phyloP scores from a whole-genome alignment of 1,284 basidiomycete species.

The Cutaneotrichosporon curvatum region DNA sequence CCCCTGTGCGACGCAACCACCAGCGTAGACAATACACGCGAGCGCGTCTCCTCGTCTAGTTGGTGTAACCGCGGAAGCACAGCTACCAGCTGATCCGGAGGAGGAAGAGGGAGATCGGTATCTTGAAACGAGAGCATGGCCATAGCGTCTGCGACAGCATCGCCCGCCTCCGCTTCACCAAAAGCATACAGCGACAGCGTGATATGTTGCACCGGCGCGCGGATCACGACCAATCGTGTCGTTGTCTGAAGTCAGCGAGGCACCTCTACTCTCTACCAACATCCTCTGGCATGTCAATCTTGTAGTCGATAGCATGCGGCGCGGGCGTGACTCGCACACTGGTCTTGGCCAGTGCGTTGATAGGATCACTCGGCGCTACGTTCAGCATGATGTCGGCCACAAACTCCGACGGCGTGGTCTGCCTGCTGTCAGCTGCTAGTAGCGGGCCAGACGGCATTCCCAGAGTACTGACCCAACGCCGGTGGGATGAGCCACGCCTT shows the following conservation, averaged over 20 bases:
- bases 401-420: slow-evolving; percentile 5
- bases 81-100: not conserved
- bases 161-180: not conserved
- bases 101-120: not conserved
- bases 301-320: slow-evolving; percentile 6
- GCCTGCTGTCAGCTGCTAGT: slow-evolving; percentile 3
- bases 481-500: slow-evolving; percentile 1
- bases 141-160: too few species aligned
- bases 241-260: slow-evolving; percentile 2
- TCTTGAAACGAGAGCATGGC: not conserved
- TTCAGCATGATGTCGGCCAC: slow-evolving; percentile 11
- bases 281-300: slow-evolving; percentile 8
- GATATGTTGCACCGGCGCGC: slow-evolving; percentile 3
- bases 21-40: not conserved
- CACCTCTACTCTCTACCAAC: not conserved
- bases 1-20: not conserved
- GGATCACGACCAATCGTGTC: slow-evolving; percentile 10
- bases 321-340: not conserved
- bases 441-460: not conserved
- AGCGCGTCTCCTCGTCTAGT: not conserved
- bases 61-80: not conserved
- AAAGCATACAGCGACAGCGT: slow-evolving; percentile 11
- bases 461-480: slow-evolving; percentile 10
- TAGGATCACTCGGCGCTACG: slow-evolving; percentile 4
- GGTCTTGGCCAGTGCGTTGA: slow-evolving; percentile 11